These are phyloP conservation scores for Fusarium sp. DNA, from an alignment of 2,329 filamentous ascomycete genomes.

Conservation along the genomic window DNA sequence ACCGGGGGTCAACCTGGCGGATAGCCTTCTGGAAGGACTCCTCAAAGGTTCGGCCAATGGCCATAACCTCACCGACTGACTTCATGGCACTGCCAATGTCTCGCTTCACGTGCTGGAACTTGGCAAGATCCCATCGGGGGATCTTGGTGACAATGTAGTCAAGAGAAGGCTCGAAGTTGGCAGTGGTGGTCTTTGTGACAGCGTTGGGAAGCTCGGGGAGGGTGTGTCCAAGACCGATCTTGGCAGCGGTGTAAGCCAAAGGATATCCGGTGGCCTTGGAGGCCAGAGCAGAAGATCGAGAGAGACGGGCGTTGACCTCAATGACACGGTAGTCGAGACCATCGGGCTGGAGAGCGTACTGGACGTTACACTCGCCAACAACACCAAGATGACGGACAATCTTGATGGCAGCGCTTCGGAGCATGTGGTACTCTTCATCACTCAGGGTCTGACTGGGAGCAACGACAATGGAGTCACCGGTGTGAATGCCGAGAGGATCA, in stretches of 20 bases:
- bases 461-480: conserved; percentile 98
- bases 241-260: conserved; percentile 95
- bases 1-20: conserved; percentile 93
- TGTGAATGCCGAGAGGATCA: conserved; percentile 96
- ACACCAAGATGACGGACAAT: conserved; percentile 97
- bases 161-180: conserved; percentile 97
- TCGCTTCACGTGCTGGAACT: conserved; percentile 98
- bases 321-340: conserved; percentile 98
- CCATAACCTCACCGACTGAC: conserved; percentile 99
- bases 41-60: conserved; percentile 97
- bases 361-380: conserved; percentile 98
- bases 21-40: conserved; percentile 99
- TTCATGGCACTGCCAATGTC: conserved; percentile 99
- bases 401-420: conserved; percentile 96
- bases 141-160: conserved; percentile 99
- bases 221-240: conserved; percentile 96
- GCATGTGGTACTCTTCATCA: conserved; percentile 99
- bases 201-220: conserved; percentile 97
- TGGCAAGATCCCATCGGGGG: conserved; percentile 96
- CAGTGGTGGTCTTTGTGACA: conserved; percentile 97
- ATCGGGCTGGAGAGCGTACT: conserved; percentile 96
- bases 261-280: conserved; percentile 99
- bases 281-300: conserved; percentile 94
- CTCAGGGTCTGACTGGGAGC: conserved; percentile 96
- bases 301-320: conserved; percentile 98